phyloP scores from a whole-genome alignment of 768 basidiomycete species.

The Lentinus tigrinus region DNA sequence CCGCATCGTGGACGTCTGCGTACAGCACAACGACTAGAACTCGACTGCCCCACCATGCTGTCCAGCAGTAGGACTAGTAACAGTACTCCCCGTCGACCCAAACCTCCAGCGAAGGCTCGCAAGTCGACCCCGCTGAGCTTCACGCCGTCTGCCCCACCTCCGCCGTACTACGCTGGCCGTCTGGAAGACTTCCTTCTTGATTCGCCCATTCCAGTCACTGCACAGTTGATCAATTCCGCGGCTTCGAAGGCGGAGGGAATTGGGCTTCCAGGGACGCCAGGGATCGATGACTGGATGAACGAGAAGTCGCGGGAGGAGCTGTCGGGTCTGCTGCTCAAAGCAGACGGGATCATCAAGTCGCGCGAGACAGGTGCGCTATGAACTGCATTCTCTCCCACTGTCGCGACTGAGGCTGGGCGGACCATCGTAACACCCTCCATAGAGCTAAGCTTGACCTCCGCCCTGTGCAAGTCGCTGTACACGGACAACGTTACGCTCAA shows the following conservation, averaged over 20 bases:
- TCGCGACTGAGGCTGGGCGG: too few species aligned
- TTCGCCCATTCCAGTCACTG: conserved; percentile 38
- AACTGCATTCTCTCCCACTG: not conserved
- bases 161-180: conserved; percentile 60
- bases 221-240: conserved; percentile 28
- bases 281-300: conserved; percentile 49
- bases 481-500: conserved; percentile 68
- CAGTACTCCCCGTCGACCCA: conserved; percentile 46
- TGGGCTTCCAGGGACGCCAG: conserved; percentile 16
- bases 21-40: too few species aligned
- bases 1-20: too few species aligned
- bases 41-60: conserved; percentile 33
- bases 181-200: conserved; percentile 33
- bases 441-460: conserved; percentile 71
- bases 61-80: conserved; percentile 32
- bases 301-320: conserved; percentile 76
- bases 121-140: conserved; percentile 39
- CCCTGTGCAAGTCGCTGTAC: conserved; percentile 67
- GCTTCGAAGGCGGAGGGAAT: conserved; percentile 22
- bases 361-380: conserved; percentile 65
- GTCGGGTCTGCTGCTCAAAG: conserved; percentile 64
- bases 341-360: conserved; percentile 72
- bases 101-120: conserved; percentile 68
- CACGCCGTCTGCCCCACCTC: conserved; percentile 42
- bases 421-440: not conserved